Base-by-base conservation (phyloP, 208 protist genomes). In the Paratrypanosoma confusum region DNA sequence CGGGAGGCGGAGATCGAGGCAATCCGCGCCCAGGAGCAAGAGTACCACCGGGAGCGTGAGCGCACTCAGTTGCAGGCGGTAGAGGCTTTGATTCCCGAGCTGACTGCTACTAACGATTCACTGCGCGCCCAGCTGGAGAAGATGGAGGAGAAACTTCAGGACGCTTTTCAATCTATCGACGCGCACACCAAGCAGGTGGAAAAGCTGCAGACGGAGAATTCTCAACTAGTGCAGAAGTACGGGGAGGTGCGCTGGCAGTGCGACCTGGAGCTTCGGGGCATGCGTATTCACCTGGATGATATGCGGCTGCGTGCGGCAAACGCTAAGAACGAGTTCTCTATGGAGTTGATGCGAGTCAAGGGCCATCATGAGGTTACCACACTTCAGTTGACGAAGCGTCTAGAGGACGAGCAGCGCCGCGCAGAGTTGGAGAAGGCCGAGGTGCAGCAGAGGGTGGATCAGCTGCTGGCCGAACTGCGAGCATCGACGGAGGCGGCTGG, bases 261-360 rank as follows among this genome's bases (percentile, higher is more conserved):
- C 22, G 51, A 58, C 13, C 17, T 47, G n/a, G 51, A 58, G 27
- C 26, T 58, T 6, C 51, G 45, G 16, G 51, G 39, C 21, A 50
- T 58, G 51, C 17, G 42, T 6, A 58, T 50, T 22, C 33, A 58
- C 16, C 28, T 58, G 10, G 41, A 58, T 31, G 42, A 58, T 24
- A 42, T 50, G 31, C 51, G 51, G 16, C 21, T 50, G 8, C 41
- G 25, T 10, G 16, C 28, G 23, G 35, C 34, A 11, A 41, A n/a
- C 11, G n/a, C n/a, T 10, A 10, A 34, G 11, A 10, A 34, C 29
- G 29, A 34, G 29, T 34, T 34, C 29, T 10, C 29, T 34, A 10
- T 34, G 29, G 29, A 34, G n/a, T 14, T 14, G 29, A n/a, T 34
- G 11, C 29, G 11, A 32, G 29, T 35, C 14, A 47, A 26, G 5